Conservation (phyloP, 2,329 filamentous ascomycete species). For the Purpureocillium takamizusanense region DNA sequence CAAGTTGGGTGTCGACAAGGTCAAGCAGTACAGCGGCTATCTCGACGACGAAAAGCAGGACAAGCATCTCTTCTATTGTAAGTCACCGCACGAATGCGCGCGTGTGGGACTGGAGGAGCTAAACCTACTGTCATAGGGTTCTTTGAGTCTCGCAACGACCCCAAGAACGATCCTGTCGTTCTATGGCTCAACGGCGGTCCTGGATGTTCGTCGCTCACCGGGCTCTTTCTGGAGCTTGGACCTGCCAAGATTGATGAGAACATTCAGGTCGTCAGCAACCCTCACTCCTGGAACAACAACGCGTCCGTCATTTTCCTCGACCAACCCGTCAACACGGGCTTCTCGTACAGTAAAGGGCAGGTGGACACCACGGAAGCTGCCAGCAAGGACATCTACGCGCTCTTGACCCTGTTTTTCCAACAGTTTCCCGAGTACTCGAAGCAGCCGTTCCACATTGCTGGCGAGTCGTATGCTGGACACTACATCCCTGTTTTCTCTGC, state of each 20-base stretch:
- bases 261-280: constrained; percentile 73
- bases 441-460: constrained; percentile 95
- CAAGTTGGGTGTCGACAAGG: constrained; percentile 74
- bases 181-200: constrained; percentile 92
- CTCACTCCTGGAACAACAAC: constrained; percentile 89
- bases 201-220: constrained; percentile 90
- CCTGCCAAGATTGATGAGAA: constrained; percentile 78
- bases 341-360: constrained; percentile 82
- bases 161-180: constrained; percentile 88
- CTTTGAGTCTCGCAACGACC: constrained; percentile 96
- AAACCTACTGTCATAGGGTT: constrained; percentile 55
- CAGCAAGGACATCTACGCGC: constrained; percentile 92
- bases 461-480: constrained; percentile 88
- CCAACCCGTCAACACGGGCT: constrained; percentile 96
- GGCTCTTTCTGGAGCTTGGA: constrained; percentile 93
- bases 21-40: constrained; percentile 97
- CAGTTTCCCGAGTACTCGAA: constrained; percentile 91
- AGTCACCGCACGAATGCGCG: constrained; percentile 24
- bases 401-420: constrained; percentile 95
- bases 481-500: constrained; percentile 88
- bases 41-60: constrained; percentile 91
- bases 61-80: constrained; percentile 97
- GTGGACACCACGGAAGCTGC: constrained; percentile 91
- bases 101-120: not conserved
- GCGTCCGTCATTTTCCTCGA: constrained; percentile 98